phyloP scores from a whole-genome alignment of 768 basidiomycete genomes.

The Stropharia rugosoannulata region DNA sequence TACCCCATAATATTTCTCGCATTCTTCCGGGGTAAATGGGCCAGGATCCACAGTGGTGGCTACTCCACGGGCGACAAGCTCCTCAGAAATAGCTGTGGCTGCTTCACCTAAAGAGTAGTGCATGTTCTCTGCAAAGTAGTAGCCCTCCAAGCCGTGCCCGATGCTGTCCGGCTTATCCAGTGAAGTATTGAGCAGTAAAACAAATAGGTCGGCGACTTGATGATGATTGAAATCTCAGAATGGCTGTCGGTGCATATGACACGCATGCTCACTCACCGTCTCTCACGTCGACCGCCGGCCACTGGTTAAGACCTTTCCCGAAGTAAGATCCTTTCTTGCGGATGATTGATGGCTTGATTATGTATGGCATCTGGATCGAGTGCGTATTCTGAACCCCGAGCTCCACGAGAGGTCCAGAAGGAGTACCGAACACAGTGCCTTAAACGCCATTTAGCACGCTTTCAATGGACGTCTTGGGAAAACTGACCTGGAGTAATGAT shows the following conservation, averaged over 20 bases:
- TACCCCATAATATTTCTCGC: conserved; percentile 15
- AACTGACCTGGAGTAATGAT: conserved; percentile 16
- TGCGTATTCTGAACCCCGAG: conserved; percentile 24
- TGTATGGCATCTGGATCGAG: conserved; percentile 23
- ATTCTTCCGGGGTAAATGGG: conserved; percentile 21
- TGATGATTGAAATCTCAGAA: neutral
- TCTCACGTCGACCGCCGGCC: conserved; percentile 20
- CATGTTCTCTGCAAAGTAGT: conserved; percentile 22
- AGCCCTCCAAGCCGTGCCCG: conserved; percentile 20
- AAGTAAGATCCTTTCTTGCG: conserved; percentile 20
- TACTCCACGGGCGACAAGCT: conserved; percentile 17
- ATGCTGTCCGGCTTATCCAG: conserved; percentile 8
- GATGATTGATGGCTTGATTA: conserved; percentile 19
- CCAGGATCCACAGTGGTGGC: conserved; percentile 10
- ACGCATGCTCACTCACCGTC: conserved; percentile 15
- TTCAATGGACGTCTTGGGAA: neutral
- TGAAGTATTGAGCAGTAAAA: conserved; percentile 18
- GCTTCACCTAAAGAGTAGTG: conserved; percentile 16
- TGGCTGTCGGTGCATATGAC: too few species aligned
- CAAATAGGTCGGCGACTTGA: conserved; percentile 19
- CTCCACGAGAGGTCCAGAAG: conserved; percentile 23
- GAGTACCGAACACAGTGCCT: conserved; percentile 25
- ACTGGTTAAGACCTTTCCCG: conserved; percentile 19
- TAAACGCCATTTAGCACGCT: neutral
- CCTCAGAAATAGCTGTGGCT: conserved; percentile 13